Percentiles rank a stretch among this genome's conserved stretches.
Conservation (phyloP, 768 basidiomycete genomes). For the Hortiboletus campestris region DNA sequence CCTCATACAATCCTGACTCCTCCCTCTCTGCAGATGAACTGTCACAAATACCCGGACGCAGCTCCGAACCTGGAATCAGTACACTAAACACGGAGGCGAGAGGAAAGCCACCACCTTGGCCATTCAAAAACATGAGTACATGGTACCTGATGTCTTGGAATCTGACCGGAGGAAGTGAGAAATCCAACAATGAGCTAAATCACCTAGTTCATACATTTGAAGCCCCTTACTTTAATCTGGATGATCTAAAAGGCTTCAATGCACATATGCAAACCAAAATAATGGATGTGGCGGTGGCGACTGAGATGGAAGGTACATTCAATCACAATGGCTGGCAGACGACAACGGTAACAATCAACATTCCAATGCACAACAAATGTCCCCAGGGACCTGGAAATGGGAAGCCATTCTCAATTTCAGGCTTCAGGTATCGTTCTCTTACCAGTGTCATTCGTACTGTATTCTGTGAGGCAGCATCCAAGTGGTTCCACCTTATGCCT, state of each 20-base stretch:
- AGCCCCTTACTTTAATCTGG: neutral
- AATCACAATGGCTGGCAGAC: neutral
- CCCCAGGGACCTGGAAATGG: too few relatives aligned
- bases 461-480: too few relatives aligned
- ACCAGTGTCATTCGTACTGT: too few relatives aligned
- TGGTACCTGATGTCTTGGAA: neutral
- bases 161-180: neutral
- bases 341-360: too few relatives aligned
- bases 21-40: neutral
- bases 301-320: too few relatives aligned
- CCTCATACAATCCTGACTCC: neutral
- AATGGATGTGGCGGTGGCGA: neutral
- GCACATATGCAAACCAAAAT: neutral
- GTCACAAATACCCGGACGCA: neutral
- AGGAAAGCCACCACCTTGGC: neutral
- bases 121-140: neutral
- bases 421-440: too few relatives aligned
- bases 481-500: too few relatives aligned
- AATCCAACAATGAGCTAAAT: neutral
- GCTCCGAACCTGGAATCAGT: too few relatives aligned
- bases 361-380: too few relatives aligned
- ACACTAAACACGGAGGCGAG: too few relatives aligned
- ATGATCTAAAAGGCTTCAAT: neutral
- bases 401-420: too few relatives aligned
- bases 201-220: neutral